A percentile compares a stretch with the other conserved stretches of the same genome.
phyloP scores from a whole-genome alignment of 2,329 filamentous ascomycete genomes.

The Lachnellula willkommii region DNA sequence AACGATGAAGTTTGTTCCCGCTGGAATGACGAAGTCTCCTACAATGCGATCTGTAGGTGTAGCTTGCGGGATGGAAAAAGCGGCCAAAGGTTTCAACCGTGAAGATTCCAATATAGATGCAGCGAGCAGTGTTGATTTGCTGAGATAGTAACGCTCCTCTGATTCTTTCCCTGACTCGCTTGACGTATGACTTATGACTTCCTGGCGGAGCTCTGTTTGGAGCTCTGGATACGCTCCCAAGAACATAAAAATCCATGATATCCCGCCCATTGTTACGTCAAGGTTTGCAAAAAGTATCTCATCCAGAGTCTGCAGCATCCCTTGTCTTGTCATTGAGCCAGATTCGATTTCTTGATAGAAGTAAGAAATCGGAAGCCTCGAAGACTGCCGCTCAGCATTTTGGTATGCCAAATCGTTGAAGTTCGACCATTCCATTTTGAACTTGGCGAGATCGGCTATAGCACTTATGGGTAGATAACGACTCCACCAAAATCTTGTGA shows the following conservation, averaged over 20 bases:
- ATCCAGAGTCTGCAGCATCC: slow-evolving; percentile 40
- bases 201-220: slow-evolving; percentile 30
- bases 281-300: slow-evolving; percentile 44
- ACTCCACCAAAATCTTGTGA: slow-evolving; percentile 28
- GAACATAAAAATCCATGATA: slow-evolving; percentile 41
- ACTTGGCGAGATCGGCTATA: slow-evolving; percentile 26
- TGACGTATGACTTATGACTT: slow-evolving; percentile 20
- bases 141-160: slow-evolving; percentile 25
- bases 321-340: slow-evolving; percentile 24
- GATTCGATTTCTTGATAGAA: slow-evolving; percentile 18
- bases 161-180: background rate
- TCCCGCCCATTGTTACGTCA: slow-evolving; percentile 39
- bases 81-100: slow-evolving; percentile 13
- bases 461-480: slow-evolving; percentile 27
- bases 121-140: slow-evolving; percentile 26
- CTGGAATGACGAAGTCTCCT: slow-evolving; percentile 35
- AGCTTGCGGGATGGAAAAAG: slow-evolving; percentile 39
- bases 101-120: slow-evolving; percentile 38
- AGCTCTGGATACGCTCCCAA: slow-evolving; percentile 34
- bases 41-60: slow-evolving; percentile 33
- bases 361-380: slow-evolving; percentile 1
- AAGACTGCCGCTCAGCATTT: background rate
- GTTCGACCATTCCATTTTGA: slow-evolving; percentile 29
- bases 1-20: slow-evolving; percentile 37
- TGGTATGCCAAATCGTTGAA: slow-evolving; percentile 32